Base-by-base conservation (phyloP, 108 stramenopile genomes). In the Mayamaea pseudoterrestris region DNA sequence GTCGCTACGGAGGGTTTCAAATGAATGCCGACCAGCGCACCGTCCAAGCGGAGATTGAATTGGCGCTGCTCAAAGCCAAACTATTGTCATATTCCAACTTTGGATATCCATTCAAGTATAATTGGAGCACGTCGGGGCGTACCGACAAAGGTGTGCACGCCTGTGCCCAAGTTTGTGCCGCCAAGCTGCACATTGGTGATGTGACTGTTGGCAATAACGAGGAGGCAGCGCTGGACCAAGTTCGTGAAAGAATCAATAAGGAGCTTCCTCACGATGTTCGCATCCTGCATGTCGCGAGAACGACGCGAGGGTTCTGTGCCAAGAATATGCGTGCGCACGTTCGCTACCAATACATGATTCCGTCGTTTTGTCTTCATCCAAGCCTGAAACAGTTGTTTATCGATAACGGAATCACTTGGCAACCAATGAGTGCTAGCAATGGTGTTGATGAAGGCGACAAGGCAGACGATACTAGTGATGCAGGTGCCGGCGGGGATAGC, bases 321-420 rank as follows among this genome's bases (percentile, higher is more conserved):
- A 87, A 90, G 44, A 93, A 83, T 0, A 69, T 72, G 49, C 75
- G 95, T 60, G 83, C 83, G 50, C 73, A 69, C 36, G 89, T 97
- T 5, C 60, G 92, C 27, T 99, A 99, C 71, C 87, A 93, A 58
- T 99, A 99, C 73, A 90, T 98, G 76, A 69, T 99, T 40, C 98
- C 98, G 18, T 80, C 89, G 24, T 94, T 71, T 58, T 18, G 84
- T 48, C 45, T 94, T 29, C 65, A 65, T 11, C 44, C 65, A 3
- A 68, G 58, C 27, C 24, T 40, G 14, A 41, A 59, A 30, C 54
- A 55, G 5, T 30, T 57, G 24, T 5, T 25, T 13, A n/a, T n/a
- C n/a, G n/a, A n/a, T n/a, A 17, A 36, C 20, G 32, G 31, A 14
- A 13, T 13, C 20, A 20, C 5, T 6, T 6, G 24, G 24, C 20